Evolutionary conservation across 2,329 filamentous ascomycete species (phyloP), one percentile per base, ranked within the genome.

Genomic region (Xylaria sp.): DNA sequence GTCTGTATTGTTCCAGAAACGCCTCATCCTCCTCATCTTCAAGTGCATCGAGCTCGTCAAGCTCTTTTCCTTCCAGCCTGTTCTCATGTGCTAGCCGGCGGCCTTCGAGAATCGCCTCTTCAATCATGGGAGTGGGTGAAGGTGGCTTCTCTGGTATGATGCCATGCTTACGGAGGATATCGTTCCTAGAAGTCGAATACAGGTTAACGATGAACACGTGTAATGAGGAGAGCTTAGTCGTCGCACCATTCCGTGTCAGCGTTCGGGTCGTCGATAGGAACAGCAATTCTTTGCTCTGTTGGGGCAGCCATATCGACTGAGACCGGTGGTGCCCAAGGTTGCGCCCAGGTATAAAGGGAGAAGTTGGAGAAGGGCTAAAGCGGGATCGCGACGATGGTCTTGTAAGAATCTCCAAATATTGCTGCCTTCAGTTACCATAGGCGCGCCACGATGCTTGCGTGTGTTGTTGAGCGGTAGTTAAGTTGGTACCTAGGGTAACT

Each of bases 71-170:
- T 76, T 98, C 94, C 1, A 99, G 82, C 56, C 95, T 84, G 76
- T 97, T 97, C 75, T 97, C 94, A 73, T 98, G 89, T 28, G 94
- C 94, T 65, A 96, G 83, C 70, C 89, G 83, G 61, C 91, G 87
- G 12, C 92, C 95, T 80, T 97, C 92, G 19, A 90, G 78, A 49
- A 99, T 87, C 3, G 95, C 95, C 82, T 98, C 94, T 79, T 99
- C 91, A 72, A 99, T 97, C 80, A 97, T 89, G 6, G 94, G 93
- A 2, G 95, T 97, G 2, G 95, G 95, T 47, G 94, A 97, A 2
- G 94, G 93, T 0, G 94, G 93, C 76, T 97, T 98, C 76, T 98
- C 94, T n/a, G 95, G 95, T 65, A 99, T 98, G 69, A 99, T 84
- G 69, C 93, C 92, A 82, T 99, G 93, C 78, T 96, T 96, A 71